Evolutionary conservation across 441 rosid genomes (phyloP).

Genomic region (Cnidoscolus chayamansa): DNA sequence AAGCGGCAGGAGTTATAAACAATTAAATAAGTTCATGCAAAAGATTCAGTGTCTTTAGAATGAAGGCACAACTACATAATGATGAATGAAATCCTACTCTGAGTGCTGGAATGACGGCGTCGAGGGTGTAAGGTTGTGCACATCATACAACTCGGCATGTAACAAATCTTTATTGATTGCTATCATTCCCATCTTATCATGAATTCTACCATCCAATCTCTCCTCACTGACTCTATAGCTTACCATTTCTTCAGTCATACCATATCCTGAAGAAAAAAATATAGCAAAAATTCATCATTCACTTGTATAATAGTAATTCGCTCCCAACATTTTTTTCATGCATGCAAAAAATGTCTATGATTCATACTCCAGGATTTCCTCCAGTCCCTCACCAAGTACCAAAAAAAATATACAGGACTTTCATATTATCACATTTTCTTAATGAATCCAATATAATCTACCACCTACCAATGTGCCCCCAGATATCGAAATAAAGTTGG

Average conservation of each 20-base stretch:
- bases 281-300: slow-evolving; percentile 7
- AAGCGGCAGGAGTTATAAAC: background rate
- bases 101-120: slow-evolving; percentile 47
- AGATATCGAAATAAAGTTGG: background rate
- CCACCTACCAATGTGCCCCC: background rate
- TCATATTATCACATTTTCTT: background rate
- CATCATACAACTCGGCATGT: slow-evolving; percentile 29
- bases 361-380: background rate
- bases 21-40: slow-evolving; percentile 1
- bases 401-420: background rate
- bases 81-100: slow-evolving; percentile 31
- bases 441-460: background rate
- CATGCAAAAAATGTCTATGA: slow-evolving; percentile 4
- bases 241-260: slow-evolving; percentile 29
- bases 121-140: slow-evolving; percentile 35
- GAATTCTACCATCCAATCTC: slow-evolving; percentile 20
- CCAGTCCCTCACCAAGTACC: slow-evolving; percentile 6
- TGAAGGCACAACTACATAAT: background rate
- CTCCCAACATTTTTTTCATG: background rate
- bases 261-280: slow-evolving; percentile 32
- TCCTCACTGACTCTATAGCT: slow-evolving; percentile 25
- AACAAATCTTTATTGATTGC: slow-evolving; percentile 30
- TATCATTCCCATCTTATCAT: slow-evolving; percentile 26
- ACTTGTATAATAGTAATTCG: background rate
- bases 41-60: background rate